phyloP scores from a whole-genome alignment of 1,284 basidiomycete species.

The Inonotus obliquus region DNA sequence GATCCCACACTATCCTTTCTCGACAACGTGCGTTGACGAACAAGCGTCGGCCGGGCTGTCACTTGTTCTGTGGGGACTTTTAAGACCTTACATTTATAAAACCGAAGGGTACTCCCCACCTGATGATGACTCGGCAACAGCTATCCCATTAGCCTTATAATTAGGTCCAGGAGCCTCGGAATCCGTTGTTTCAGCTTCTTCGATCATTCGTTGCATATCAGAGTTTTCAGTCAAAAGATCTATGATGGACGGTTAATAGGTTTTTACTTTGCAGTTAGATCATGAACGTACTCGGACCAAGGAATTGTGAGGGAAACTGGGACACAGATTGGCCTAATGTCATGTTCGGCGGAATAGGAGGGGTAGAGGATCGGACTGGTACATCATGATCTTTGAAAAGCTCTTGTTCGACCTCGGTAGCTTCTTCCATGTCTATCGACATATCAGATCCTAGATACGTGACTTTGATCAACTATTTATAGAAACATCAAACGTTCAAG shows the following conservation, averaged over 20 bases:
- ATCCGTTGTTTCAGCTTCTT: constrained; percentile 34
- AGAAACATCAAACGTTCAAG: background rate
- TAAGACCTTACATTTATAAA: background rate
- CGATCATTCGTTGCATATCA: constrained; percentile 67
- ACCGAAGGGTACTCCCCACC: background rate
- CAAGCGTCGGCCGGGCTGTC: constrained; percentile 2
- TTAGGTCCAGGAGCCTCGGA: constrained; percentile 3
- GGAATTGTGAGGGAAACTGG: constrained; percentile 29
- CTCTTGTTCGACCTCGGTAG: background rate
- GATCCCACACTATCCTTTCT: constrained; percentile 10
- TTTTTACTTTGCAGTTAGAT: background rate
- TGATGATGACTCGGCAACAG: constrained; percentile 3
- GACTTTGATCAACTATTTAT: background rate
- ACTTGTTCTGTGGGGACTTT: background rate
- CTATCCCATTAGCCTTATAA: background rate
- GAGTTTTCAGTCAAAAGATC: constrained; percentile 69
- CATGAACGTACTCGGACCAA: constrained; percentile 45
- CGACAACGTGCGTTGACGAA: constrained; percentile 6
- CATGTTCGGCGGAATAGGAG: constrained; percentile 48
- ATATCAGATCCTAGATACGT: constrained; percentile 1
- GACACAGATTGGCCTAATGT: constrained; percentile 49
- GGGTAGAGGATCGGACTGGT: constrained; percentile 29
- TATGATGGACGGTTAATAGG: constrained; percentile 25
- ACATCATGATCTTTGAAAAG: background rate
- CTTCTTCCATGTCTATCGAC: constrained; percentile 9